Percentiles rank a stretch among this genome's conserved stretches.
phyloP scores from a whole-genome alignment of 108 stramenopile species.

The Stephanodiscus minutulus region DNA sequence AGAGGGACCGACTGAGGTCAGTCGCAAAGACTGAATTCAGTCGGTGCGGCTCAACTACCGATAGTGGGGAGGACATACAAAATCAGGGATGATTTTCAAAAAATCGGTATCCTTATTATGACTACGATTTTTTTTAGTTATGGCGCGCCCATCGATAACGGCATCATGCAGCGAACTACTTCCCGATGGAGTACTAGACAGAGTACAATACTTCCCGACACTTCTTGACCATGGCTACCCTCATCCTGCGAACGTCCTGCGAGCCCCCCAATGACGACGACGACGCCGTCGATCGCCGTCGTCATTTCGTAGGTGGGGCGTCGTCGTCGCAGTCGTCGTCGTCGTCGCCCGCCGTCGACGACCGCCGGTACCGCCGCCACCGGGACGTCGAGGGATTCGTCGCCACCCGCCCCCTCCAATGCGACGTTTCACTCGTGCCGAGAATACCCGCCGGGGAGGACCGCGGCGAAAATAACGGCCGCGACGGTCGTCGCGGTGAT shows the following conservation, averaged over 20 bases:
- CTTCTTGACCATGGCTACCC: slow-evolving; percentile 9
- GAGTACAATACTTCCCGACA: no score
- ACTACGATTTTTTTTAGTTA: no score
- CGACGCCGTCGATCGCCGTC: background rate
- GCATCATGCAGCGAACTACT: no score
- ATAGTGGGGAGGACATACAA: no score
- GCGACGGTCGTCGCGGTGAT: background rate
- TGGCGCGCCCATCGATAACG: no score
- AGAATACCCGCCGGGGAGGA: background rate
- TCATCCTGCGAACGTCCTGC: slow-evolving; percentile 33
- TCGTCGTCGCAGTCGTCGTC: background rate
- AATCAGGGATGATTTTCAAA: no score
- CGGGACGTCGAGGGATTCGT: background rate
- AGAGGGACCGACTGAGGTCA: no score
- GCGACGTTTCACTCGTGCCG: slow-evolving; percentile 31
- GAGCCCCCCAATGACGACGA: background rate
- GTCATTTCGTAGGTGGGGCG: background rate
- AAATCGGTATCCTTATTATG: no score
- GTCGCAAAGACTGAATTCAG: no score
- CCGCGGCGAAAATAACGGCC: background rate
- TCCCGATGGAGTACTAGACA: no score
- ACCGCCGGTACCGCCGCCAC: background rate
- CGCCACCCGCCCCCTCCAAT: slow-evolving; percentile 33
- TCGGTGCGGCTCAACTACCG: no score
- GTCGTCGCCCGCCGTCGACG: background rate